A percentile compares a stretch with the other conserved stretches of the same genome.
Conservation (phyloP, 176 grass and related monocot species). For the Microstegium vimineum region DNA sequence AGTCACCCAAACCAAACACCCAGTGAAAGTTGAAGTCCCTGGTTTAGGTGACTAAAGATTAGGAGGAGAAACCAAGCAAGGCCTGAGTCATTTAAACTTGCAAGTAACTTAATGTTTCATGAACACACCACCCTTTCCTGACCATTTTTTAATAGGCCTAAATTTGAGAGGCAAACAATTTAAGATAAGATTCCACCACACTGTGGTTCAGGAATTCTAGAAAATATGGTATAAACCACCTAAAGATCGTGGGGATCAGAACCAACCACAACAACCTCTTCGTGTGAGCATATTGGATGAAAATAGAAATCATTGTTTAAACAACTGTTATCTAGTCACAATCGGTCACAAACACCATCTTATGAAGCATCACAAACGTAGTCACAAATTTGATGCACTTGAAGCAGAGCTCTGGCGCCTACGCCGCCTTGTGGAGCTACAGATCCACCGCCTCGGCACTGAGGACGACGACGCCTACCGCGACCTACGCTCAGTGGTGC, state of each 20-base stretch:
- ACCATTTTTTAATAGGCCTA: background rate
- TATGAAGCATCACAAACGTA: background rate
- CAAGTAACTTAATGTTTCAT: slow-evolving; percentile 16
- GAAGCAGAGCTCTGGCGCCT: slow-evolving; percentile 35
- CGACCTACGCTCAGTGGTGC: slow-evolving; percentile 48
- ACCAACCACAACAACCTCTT: background rate
- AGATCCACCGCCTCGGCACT: slow-evolving; percentile 38
- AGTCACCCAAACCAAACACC: too few species aligned
- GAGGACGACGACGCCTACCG: slow-evolving; percentile 47
- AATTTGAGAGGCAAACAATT: too few species aligned
- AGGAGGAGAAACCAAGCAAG: too few species aligned
- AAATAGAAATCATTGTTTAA: background rate
- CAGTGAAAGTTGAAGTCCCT: too few species aligned
- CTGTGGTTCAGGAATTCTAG: background rate
- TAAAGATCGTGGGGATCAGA: background rate
- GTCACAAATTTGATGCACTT: background rate
- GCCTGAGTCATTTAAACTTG: background rate
- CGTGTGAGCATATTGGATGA: background rate
- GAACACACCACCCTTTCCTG: background rate
- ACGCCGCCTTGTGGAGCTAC: slow-evolving; percentile 33
- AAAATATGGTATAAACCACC: background rate
- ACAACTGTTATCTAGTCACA: background rate
- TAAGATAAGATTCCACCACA: background rate
- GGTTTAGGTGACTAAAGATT: too few species aligned
- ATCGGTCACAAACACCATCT: background rate